Evolutionary conservation across 2,329 filamentous ascomycete species (phyloP), one percentile per base, ranked within the genome.

Genomic region (Diaporthe citrichinensis): DNA sequence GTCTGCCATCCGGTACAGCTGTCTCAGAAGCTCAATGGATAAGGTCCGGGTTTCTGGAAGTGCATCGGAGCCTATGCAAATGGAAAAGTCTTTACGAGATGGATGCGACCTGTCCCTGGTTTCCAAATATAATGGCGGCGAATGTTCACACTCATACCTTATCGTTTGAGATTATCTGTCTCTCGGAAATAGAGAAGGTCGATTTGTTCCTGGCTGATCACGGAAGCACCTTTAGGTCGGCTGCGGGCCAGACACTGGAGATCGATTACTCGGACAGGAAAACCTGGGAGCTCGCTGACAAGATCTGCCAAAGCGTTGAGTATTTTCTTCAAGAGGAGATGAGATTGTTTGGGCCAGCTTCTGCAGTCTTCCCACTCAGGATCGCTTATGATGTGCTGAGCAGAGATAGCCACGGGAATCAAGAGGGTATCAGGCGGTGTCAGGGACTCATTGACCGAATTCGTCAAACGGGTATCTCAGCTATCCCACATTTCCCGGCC

Each of bases 301-400:
- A 31, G 41, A 34, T 46, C 41, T 65, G 59, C 59, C 25, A 46
- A 31, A 46, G 41, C 6, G 17, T 46, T 44, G 59, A 65, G 4
- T 65, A 65, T 46, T 46, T 65, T 46, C 39, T 65, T 46, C 59
- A 46, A 31, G 39, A 31, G 7, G 59, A 31, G 17, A 65, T 65
- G 59, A 65, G 14, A 20, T 31, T 65, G 7, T 65, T 65, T 34
- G 59, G 59, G 25, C 59, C 59, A 31, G 59, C 59, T 23, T 65
- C 59, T 17, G 59, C 59, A 31, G 15, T 65, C 4, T 46, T 65
- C 25, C 59, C 59, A 20, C 59, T 65, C 2, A 25, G 41, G 15
- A 46, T 31, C 9, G 59, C 59, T 28, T 65, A 49, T 17, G 8
- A 14, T 5, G 59, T 31, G 17, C 41, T 65, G 1, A 65, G 23